Evolutionary conservation across 2,329 filamentous ascomycete genomes (phyloP).

Genomic region (Leptodontidium sp.): DNA sequence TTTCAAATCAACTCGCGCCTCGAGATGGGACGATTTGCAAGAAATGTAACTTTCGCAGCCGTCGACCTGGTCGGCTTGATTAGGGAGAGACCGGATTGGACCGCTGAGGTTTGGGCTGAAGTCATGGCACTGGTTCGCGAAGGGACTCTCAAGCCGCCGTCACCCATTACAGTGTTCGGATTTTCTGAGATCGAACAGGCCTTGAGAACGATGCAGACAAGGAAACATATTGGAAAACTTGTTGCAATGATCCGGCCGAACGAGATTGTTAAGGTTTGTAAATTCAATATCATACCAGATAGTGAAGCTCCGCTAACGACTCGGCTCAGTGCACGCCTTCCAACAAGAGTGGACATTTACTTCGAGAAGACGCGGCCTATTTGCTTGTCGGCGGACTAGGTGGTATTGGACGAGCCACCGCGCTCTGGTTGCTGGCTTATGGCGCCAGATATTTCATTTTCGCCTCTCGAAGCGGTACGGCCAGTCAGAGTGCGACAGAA

Average conservation of each 20-base stretch:
- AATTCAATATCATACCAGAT: neutral
- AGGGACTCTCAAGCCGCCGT: neutral
- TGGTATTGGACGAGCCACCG: too few relatives aligned
- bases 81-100: neutral
- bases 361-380: too few relatives aligned
- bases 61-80: conserved; percentile 6
- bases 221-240: neutral
- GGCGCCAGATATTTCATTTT: too few relatives aligned
- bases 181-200: neutral
- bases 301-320: too few relatives aligned
- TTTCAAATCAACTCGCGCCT: conserved; percentile 17
- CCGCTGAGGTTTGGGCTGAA: neutral
- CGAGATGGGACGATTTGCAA: conserved; percentile 5
- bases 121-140: neutral
- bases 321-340: neutral
- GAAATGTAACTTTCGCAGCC: conserved; percentile 11
- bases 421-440: too few relatives aligned
- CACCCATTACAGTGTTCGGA: neutral
- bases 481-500: too few relatives aligned
- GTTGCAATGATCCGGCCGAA: neutral
- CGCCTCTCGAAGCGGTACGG: too few relatives aligned
- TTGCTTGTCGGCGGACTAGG: too few relatives aligned
- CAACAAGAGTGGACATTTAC: neutral
- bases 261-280: neutral
- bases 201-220: neutral